Evolutionary conservation across 371 early-diverging fungal species (phyloP), one percentile per base, ranked within the genome.

Genomic region (Apophysomyces sp.): DNA sequence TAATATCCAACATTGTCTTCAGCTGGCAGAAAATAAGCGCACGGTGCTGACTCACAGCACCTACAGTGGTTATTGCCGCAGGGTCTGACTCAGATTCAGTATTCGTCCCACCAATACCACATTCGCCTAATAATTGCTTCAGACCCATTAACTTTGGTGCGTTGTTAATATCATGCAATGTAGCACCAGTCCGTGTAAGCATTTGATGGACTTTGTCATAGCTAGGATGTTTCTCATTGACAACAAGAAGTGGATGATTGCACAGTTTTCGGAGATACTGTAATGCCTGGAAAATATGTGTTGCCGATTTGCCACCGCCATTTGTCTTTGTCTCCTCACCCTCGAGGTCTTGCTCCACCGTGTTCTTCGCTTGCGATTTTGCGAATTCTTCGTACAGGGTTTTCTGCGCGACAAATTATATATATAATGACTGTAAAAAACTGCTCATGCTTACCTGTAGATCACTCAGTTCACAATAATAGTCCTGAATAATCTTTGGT

Each of bases 401-500:
- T 71, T 84, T 86, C 75, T 94, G 88, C 24, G 11, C 30, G 13
- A 39, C 1, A 32, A 49, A 55, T n/a, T 34, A 34, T 34, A 8
- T 29, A 41, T 24, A 24, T 36, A 44, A 24, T 24, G 7, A 27
- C 24, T 1, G 34, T 0, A 4, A 18, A 13, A n/a, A 4, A 2
- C 16, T 27, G 24, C 24, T 2, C 0, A 0, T 49, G 9, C 29
- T 62, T 69, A 69, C 74, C 73, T 92, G 93, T n/a, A 94, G 60
- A 37, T 92, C 93, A 59, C 92, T 89, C 32, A 99, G 78, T 58
- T 98, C 96, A 74, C 99, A 98, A 72, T 95, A 94, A 70, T 98
- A 92, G 76, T 99, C 99, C 77, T 92, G 92, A 64, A 99, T 98
- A 66, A 99, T 99, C 81, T 99, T 99, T 27, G 99, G 99, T 32